Evolutionary conservation across 257 asterid genomes (phyloP).

Genomic region (Ilex asprella): DNA sequence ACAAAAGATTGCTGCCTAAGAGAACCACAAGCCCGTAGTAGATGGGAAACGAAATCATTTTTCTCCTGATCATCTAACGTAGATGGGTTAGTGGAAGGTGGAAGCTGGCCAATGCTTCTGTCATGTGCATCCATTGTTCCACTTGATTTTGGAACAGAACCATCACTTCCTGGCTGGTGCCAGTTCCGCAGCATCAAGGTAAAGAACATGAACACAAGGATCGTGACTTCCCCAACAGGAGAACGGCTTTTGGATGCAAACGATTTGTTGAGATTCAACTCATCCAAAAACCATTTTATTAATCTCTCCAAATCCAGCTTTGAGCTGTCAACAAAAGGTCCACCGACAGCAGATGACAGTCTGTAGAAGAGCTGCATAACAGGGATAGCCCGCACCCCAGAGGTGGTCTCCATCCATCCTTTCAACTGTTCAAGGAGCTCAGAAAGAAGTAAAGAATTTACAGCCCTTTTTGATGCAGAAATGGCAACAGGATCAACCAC

Average conservation of each 20-base stretch:
- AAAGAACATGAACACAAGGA: constrained; percentile 88
- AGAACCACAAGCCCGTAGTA: constrained; percentile 65
- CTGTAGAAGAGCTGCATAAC: constrained; percentile 93
- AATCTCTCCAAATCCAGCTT: constrained; percentile 80
- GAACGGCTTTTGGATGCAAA: constrained; percentile 66
- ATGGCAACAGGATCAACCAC: constrained; percentile 81
- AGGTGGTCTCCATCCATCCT: constrained; percentile 91
- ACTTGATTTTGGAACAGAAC: constrained; percentile 52
- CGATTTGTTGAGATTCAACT: constrained; percentile 61
- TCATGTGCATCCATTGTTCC: constrained; percentile 59
- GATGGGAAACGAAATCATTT: constrained; percentile 54
- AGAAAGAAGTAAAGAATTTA: constrained; percentile 81
- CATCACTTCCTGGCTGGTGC: constrained; percentile 93
- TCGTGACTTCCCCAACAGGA: constrained; percentile 77
- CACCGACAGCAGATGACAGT: constrained; percentile 89
- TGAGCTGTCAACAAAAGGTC: constrained; percentile 70
- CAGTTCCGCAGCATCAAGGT: constrained; percentile 97
- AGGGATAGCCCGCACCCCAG: constrained; percentile 88
- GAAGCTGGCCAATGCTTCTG: constrained; percentile 40
- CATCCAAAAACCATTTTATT: constrained; percentile 84
- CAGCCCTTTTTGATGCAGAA: constrained; percentile 95
- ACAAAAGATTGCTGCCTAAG: constrained; percentile 84
- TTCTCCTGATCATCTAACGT: constrained; percentile 56
- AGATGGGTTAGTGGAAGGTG: constrained; percentile 49
- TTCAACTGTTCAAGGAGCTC: constrained; percentile 94